Evolutionary conservation across 495 filamentous ascomycete genomes (phyloP), one percentile per base, ranked within the genome.

Genomic region (Neurospora sp.): DNA sequence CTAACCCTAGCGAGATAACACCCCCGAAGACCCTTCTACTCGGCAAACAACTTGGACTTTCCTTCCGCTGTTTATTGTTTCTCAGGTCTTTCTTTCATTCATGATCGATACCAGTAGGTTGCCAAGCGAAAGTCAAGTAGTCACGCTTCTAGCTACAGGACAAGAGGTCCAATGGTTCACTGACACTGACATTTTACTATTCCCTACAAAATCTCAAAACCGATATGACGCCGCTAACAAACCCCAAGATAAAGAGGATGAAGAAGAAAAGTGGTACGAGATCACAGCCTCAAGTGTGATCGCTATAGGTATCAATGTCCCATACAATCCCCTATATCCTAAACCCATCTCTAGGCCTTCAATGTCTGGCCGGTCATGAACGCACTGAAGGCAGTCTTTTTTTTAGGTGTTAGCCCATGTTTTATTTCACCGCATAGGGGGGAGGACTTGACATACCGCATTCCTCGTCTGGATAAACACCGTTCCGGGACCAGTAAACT

Each of bases 401-500:
- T 86, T 42, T 47, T 0, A 5, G 1, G 9, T 71, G 74, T 80
- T 73, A 79, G 75, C 4, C 20, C n/a, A 8, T 35, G 22, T 8
- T n/a, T 42, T 3, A n/a, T 16, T 3, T 35, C 12, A 8, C 8
- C 35, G 35, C 4, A 37, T 37, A 37, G n/a, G 9, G 44, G 9
- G 20, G 44, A 69, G 69, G 35, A 14, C 39, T n/a, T 27, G 14
- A 83, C 86, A 77, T 81, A 87, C 86, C 69, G 94, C 86, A 76
- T 98, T 98, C 70, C 96, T 88, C 0, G 96, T 99, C 81, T 99
- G 96, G 71, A 98, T 84, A 79, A 97, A 98, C 1, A 98, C 90
- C 0, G 94, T 96, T 2, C 96, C 96, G 3, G 96, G 96, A 0
- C 96, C 96, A 0, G 89, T 91, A 74, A 98, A 99, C 77, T 92